These are phyloP conservation scores for Phaeosphaeria sp. DNA, from an alignment of 2,329 filamentous ascomycete species.

Conservation along the genomic window DNA sequence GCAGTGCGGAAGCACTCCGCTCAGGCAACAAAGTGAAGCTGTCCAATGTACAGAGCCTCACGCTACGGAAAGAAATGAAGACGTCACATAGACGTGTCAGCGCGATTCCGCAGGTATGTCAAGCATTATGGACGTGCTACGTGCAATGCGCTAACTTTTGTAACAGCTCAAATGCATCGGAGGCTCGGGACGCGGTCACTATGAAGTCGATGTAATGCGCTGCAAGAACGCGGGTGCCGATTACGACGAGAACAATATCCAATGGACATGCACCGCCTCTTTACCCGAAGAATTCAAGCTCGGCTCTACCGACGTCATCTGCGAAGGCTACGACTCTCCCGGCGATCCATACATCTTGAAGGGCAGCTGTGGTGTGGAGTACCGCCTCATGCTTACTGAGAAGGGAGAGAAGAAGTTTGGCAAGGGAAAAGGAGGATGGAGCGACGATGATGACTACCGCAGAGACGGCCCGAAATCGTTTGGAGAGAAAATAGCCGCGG, in stretches of 20 bases:
- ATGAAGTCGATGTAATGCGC: slow-evolving; percentile 81
- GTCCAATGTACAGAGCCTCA: slow-evolving; percentile 76
- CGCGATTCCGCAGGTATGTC: slow-evolving; percentile 66
- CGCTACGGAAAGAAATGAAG: slow-evolving; percentile 70
- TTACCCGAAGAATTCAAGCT: slow-evolving; percentile 73
- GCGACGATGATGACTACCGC: slow-evolving; percentile 47
- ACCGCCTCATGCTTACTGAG: slow-evolving; percentile 78
- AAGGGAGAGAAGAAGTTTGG: slow-evolving; percentile 76
- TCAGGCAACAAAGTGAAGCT: slow-evolving; percentile 63
- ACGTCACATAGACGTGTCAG: slow-evolving; percentile 79
- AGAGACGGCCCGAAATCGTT: slow-evolving; percentile 44
- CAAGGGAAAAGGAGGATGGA: slow-evolving; percentile 53
- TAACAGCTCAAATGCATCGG: slow-evolving; percentile 75
- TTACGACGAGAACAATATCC: slow-evolving; percentile 82
- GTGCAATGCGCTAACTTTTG: slow-evolving; percentile 12
- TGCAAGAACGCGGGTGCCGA: slow-evolving; percentile 85
- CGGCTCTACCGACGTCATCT: slow-evolving; percentile 86
- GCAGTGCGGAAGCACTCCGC: slow-evolving; percentile 40
- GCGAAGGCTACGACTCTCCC: slow-evolving; percentile 81
- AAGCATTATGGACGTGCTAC: neutral
- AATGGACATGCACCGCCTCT: slow-evolving; percentile 85
- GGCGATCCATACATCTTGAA: slow-evolving; percentile 88
- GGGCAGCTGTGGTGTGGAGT: slow-evolving; percentile 92
- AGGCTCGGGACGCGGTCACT: slow-evolving; percentile 65
- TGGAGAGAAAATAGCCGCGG: slow-evolving; percentile 38